Base-by-base conservation (phyloP, 1,139 yeast genomes). In the Suhomyces bolitotheri region DNA sequence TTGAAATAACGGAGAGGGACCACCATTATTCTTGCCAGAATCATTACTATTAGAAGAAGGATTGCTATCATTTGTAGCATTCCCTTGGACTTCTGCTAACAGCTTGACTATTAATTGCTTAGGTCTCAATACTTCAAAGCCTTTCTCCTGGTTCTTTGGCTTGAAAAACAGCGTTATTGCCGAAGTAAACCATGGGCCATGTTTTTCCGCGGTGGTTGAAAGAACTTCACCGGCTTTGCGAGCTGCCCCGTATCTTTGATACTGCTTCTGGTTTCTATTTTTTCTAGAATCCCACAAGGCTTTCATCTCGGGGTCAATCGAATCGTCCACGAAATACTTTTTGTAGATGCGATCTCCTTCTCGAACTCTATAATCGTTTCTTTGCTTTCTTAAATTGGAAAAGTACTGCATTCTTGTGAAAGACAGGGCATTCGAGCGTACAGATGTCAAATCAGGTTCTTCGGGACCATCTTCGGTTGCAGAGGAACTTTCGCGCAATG, bases 241-340 rank as follows among this genome's bases (percentile, higher is more conserved):
- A 17, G 6, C 20, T 8, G 11, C 7, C 6, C 24, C 11, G 11
- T 6, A 19, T 8, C 7, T 10, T 7, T 22, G 20, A 16, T 11
- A 6, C 16, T 33, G 14, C 26, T 11, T 22, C n/a, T 4, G 9
- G 8, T 30, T 27, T 31, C 43, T 34, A 25, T 33, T 30, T 22
- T 59, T 63, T 56, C 79, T 60, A 4, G 71, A 60, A 24, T 68
- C 75, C 80, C 80, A 75, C 29, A 75, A 55, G 12, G 63, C 66
- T 44, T 66, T 69, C 33, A 75, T 69, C 44, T 73, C 80, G 1
- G 78, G 76, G 48, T 75, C 80, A 24, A 73, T 65, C 16, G 60
- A 58, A 28, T 62, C 66, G 42, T 64, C 63, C 9, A 61, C 54
- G 23, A 70, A 59, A 44, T 59, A 68, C 43, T 70, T 66, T 26